Conservation (phyloP, 2,329 filamentous ascomycete species). For the Xylariales sp. region DNA sequence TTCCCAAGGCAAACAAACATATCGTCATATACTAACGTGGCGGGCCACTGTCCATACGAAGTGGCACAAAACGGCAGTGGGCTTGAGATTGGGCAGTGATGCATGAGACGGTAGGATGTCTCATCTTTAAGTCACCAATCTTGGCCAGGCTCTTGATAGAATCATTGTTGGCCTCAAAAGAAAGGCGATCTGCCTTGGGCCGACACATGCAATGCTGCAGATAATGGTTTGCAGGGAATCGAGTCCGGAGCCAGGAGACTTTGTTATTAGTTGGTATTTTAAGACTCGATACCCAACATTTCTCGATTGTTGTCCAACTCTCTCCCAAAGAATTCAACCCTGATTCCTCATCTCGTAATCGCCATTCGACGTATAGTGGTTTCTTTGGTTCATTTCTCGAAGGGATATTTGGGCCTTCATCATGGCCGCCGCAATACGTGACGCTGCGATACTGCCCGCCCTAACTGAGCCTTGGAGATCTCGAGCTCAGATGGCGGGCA, state of each 20-base stretch:
- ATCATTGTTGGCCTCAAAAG: background rate
- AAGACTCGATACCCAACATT: background rate
- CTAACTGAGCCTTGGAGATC: background rate
- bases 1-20: background rate
- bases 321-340: too few relatives aligned
- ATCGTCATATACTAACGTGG: background rate
- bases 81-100: background rate
- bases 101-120: background rate
- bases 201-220: background rate
- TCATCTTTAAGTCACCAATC: too few relatives aligned
- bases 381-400: too few relatives aligned
- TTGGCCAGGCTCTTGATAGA: too few relatives aligned
- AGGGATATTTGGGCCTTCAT: background rate
- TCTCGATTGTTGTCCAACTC: background rate
- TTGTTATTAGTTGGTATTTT: background rate
- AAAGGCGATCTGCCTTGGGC: background rate
- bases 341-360: too few relatives aligned
- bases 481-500: background rate
- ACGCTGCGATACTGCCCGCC: background rate
- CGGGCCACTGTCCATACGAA: background rate
- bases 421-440: background rate
- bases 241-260: background rate
- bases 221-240: background rate
- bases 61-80: background rate
- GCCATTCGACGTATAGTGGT: too few relatives aligned